phyloP scores from a whole-genome alignment of 208 protist species.

The Acanthamoeba royreba region DNA sequence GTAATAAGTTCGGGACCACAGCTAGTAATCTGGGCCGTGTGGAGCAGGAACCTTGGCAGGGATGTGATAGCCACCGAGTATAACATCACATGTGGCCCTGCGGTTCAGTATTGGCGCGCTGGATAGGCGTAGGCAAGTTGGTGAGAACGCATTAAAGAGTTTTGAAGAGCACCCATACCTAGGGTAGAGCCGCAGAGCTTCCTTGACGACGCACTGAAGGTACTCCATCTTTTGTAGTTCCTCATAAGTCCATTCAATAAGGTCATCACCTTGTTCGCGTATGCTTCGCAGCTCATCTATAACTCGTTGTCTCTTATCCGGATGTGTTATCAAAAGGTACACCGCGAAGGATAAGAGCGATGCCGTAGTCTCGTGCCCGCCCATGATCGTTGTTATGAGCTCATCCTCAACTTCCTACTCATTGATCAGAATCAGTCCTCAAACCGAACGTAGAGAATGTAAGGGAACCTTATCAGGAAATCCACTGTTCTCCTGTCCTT shows the following conservation, averaged over 20 bases:
- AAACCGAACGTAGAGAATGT: not conserved
- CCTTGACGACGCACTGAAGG: not conserved
- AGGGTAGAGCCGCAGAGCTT: slow-evolving; percentile 2
- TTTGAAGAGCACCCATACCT: not conserved
- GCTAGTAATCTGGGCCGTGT: not conserved
- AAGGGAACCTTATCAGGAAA: not conserved
- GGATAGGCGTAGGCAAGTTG: not conserved
- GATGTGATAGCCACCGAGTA: not conserved
- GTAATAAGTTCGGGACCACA: not conserved
- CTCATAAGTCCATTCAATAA: not conserved
- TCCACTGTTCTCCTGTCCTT: not conserved
- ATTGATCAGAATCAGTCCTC: not conserved
- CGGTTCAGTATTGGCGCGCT: slow-evolving; percentile 23
- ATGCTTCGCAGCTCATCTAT: not conserved
- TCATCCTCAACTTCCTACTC: slow-evolving; percentile 5
- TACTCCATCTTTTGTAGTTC: not conserved
- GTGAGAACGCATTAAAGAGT: not conserved
- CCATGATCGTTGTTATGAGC: slow-evolving; percentile 34
- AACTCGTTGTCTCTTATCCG: not conserved
- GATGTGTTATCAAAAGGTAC: not conserved
- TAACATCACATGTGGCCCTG: not conserved
- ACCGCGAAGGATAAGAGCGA: not conserved
- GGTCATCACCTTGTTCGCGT: not conserved
- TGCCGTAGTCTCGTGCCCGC: slow-evolving; percentile 14
- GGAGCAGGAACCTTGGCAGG: not conserved